phyloP scores from a whole-genome alignment of 768 basidiomycete genomes.

The Amanita rubescens region DNA sequence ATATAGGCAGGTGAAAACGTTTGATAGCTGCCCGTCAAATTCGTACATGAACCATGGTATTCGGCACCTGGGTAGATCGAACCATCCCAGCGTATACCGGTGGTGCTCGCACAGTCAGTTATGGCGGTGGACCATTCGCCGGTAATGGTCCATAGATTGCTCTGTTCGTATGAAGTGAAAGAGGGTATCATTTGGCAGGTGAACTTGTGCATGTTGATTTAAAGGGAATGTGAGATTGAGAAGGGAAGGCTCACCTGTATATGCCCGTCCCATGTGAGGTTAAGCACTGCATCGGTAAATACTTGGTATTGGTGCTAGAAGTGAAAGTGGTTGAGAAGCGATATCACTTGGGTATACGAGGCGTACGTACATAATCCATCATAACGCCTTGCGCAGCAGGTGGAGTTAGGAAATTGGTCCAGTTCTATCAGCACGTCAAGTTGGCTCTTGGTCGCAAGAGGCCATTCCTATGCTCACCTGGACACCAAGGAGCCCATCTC shows the following conservation, averaged over 20 bases:
- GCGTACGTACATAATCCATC: constrained; percentile 52
- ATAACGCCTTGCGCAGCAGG: constrained; percentile 49
- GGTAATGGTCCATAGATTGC: constrained; percentile 65
- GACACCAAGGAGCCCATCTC: constrained; percentile 63
- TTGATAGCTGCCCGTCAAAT: constrained; percentile 51
- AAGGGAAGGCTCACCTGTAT: constrained; percentile 33
- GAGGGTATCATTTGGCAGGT: constrained; percentile 45
- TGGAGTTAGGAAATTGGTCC: constrained; percentile 50
- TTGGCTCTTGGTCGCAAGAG: background rate
- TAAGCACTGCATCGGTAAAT: constrained; percentile 52
- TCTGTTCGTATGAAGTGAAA: constrained; percentile 38
- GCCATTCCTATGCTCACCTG: constrained; percentile 24
- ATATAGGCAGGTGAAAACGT: constrained; percentile 59
- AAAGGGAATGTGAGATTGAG: background rate
- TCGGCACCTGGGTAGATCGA: constrained; percentile 32
- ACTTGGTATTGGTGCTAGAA: constrained; percentile 66
- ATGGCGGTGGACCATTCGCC: constrained; percentile 76
- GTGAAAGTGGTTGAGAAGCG: background rate
- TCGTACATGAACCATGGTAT: constrained; percentile 52
- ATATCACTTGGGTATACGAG: background rate
- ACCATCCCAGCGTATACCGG: constrained; percentile 66
- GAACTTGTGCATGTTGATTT: constrained; percentile 23
- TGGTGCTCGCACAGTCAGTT: constrained; percentile 70
- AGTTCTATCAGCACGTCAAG: constrained; percentile 30
- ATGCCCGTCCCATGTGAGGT: constrained; percentile 48